Percentiles rank a stretch among this genome's conserved stretches.
Conservation (phyloP, 345 rosid genomes). For the Trapa bicornis region DNA sequence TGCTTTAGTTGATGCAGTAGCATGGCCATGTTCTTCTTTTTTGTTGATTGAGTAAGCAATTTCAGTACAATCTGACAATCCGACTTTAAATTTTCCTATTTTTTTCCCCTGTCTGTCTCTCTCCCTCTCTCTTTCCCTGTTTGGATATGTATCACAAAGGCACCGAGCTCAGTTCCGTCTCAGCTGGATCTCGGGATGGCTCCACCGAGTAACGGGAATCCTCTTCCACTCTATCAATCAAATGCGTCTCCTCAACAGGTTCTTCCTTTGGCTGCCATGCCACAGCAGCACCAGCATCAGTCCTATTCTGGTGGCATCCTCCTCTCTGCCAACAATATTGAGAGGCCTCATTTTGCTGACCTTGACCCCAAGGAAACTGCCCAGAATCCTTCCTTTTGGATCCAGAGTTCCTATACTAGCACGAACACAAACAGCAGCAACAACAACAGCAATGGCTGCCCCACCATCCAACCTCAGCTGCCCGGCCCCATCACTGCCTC, state of each 20-base stretch:
- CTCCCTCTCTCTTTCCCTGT: background rate
- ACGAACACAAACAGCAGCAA: conserved; percentile 5
- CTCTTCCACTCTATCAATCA: conserved; percentile 16
- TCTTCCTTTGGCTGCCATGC: conserved; percentile 20
- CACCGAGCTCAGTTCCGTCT: conserved; percentile 33
- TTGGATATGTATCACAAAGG: background rate
- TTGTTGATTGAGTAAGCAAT: too few relatives aligned
- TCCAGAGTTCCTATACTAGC: conserved; percentile 24
- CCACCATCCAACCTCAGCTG: conserved; percentile 4
- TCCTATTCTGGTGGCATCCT: conserved; percentile 32
- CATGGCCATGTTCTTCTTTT: too few relatives aligned
- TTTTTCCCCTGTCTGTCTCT: too few relatives aligned
- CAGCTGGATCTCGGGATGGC: conserved; percentile 77
- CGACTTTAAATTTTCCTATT: too few relatives aligned
- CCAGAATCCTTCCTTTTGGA: conserved; percentile 24
- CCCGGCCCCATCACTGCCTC: conserved; percentile 23
- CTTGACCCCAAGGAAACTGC: conserved; percentile 34
- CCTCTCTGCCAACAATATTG: background rate
- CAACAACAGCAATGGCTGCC: conserved; percentile 3
- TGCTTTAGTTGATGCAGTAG: too few relatives aligned
- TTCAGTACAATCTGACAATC: too few relatives aligned
- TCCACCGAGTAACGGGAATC: conserved; percentile 29
- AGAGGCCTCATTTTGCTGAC: conserved; percentile 13
- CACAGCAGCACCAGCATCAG: conserved; percentile 14
- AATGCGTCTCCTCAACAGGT: conserved; percentile 8